Evolutionary conservation across 2,329 filamentous ascomycete species (phyloP), one percentile per base, ranked within the genome.

Genomic region (Ophiostoma ips): DNA sequence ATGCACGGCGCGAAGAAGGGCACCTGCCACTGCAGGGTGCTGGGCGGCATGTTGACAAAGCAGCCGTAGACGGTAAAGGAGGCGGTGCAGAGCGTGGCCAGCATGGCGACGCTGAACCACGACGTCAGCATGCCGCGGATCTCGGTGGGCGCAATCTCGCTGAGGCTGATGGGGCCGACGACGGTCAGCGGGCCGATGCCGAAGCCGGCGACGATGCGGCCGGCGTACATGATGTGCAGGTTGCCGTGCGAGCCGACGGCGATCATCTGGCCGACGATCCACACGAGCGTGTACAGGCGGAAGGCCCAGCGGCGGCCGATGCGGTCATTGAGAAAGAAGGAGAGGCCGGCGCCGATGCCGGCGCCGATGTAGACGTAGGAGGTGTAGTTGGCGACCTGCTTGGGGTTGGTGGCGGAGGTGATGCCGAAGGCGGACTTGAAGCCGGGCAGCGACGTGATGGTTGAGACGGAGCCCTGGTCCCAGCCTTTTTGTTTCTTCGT

Each of bases 111-210:
- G 21, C 48, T 50, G 53, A 71, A 71, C 58, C 69, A 63, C 55
- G 61, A 64, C 36, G 66, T 68, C 6, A 71, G 61, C 35, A 61
- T 59, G 10, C 68, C 70, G 37, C 70, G 65, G 36, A 71, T 63
- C 19, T 68, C 58, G 49, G 70, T 71, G 15, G 72, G 72, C 0
- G 68, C 63, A 64, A 70, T 69, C 59, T 72, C 70, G 19, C 64
- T 63, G 24, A 61, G 63, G 56, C 66, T 71, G 58, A 72, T 66
- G 45, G 70, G 70, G n/a, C 71, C 67, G 35, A 70, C 62, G 48
- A 67, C 66, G 3, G 65, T 67, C 9, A 65, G 63, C 47, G 65
- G 60, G 10, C 68, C 67, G 5, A 68, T 60, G 30, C 67, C 63
- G 13, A 65, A 53, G 8, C 62, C 64, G 3, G 62, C 57, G 16